phyloP scores from a whole-genome alignment of 2,329 filamentous ascomycete species.

The Colletotrichum australisinense region DNA sequence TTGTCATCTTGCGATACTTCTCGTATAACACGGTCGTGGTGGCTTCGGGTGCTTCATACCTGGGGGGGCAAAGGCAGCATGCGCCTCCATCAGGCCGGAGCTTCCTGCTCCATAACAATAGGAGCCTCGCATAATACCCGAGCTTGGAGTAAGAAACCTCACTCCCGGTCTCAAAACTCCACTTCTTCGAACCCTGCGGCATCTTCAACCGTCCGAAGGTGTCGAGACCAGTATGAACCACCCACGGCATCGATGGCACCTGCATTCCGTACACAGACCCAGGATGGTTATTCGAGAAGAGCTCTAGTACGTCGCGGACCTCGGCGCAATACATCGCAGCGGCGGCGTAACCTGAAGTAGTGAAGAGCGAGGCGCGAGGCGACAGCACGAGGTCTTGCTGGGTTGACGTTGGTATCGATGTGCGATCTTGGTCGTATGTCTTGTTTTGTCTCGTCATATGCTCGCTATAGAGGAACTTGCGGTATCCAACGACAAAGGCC shows the following conservation, averaged over 20 bases:
- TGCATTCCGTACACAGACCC: slow-evolving; percentile 3
- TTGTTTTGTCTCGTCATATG: not conserved
- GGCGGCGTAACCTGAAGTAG: not conserved
- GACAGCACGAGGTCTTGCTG: not conserved
- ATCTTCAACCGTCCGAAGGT: slow-evolving; percentile 12
- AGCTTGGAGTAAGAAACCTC: not conserved
- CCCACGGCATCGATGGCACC: slow-evolving; percentile 9
- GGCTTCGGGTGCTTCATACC: not conserved
- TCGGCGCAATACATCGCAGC: not conserved
- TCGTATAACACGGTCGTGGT: not conserved
- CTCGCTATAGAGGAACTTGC: not conserved
- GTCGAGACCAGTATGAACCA: not conserved
- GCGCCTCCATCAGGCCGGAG: not conserved
- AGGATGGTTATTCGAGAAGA: slow-evolving; percentile 7
- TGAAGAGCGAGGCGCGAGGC: slow-evolving; percentile 4
- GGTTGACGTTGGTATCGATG: not conserved
- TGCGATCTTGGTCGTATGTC: not conserved
- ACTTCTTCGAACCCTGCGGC: slow-evolving; percentile 3
- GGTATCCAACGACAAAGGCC: not conserved
- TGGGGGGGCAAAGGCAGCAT: not conserved
- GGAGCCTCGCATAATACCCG: not conserved
- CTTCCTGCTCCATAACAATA: not conserved
- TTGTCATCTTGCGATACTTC: not conserved
- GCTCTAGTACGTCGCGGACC: not conserved
- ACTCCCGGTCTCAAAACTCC: not conserved